Base-by-base conservation (phyloP, 23 red algal species). In the Gracilaria domingensis region DNA sequence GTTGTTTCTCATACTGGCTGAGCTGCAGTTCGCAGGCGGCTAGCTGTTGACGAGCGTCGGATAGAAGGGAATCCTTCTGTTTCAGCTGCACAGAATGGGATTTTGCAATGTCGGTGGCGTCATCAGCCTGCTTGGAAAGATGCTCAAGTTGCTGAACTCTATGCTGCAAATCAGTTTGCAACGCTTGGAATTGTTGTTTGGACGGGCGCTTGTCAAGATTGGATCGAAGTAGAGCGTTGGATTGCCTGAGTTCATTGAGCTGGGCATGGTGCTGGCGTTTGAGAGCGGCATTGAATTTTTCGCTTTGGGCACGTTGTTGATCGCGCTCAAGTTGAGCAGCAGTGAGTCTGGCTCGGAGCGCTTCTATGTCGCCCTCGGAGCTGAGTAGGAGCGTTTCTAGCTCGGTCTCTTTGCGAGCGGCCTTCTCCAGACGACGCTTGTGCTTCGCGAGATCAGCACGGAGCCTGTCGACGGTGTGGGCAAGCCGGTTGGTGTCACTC, bases 361-460 rank as follows among this genome's bases (percentile, higher is more conserved):
- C 35, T 75, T 75, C 69, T 40, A 75, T 75, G 16, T 75, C 69
- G 29, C 69, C 37, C 16, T 75, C 69, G 7, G 69, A 75, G 37
- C 37, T 75, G 35, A 75, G 69, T 18, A 75, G 25, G 21, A 75
- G 69, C 16, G 35, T 40, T 47, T 75, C 69, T 21, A 75, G 39
- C 69, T 75, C 17, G 16, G 69, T 45, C 36, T 75, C 69, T 17
- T 75, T 75, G 2, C 69, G 35, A 47, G 39, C 6, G 37, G 69
- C 39, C 39, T 75, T 75, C 36, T 75, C 69, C 20, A 75, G 69
- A n/a, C 37, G 35, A 6, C 69, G 69, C 39, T 75, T 75, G 0
- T 47, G 69, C 35, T 47, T 40, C 36, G 37, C 69, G 37, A 75
- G 69, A 8, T 75, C 69, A 32, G 69, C 17, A n/a, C 39, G 69